A percentile compares a stretch with the other conserved stretches of the same genome.
Conservation (phyloP, 2,329 filamentous ascomycete genomes). For the Penicillium sp. region DNA sequence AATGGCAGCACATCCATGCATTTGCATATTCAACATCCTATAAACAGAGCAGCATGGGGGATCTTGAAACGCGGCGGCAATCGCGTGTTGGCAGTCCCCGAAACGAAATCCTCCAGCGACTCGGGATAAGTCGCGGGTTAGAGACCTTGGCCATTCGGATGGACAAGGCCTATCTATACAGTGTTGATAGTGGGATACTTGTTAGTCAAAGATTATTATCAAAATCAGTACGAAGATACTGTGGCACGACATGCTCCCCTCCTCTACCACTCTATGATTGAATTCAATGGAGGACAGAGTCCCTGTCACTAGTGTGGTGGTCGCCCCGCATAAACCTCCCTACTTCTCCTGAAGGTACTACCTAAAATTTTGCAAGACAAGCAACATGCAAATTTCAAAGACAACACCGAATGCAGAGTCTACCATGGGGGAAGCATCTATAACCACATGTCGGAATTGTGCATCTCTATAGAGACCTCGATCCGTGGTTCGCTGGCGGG, state of each 20-base stretch:
- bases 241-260: too few relatives aligned
- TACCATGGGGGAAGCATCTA: too few relatives aligned
- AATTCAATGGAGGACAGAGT: background rate
- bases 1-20: background rate
- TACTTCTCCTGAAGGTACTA: background rate
- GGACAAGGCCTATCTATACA: too few relatives aligned
- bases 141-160: too few relatives aligned
- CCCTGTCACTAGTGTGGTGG: constrained; percentile 9
- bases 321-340: background rate
- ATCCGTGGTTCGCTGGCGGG: constrained; percentile 3
- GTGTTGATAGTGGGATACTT: too few relatives aligned
- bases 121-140: too few relatives aligned
- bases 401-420: too few relatives aligned
- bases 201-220: too few relatives aligned
- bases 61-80: constrained; percentile 15
- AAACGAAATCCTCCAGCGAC: background rate
- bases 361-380: too few relatives aligned
- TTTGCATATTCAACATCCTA: background rate
- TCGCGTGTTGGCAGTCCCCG: constrained; percentile 1
- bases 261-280: too few relatives aligned
- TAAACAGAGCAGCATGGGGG: background rate
- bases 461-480: background rate
- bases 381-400: too few relatives aligned
- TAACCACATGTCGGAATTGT: background rate
- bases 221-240: too few relatives aligned